A percentile compares a stretch with the other conserved stretches of the same genome.
Conservation (phyloP, 2,329 filamentous ascomycete genomes). For the Xylariaceae sp. region DNA sequence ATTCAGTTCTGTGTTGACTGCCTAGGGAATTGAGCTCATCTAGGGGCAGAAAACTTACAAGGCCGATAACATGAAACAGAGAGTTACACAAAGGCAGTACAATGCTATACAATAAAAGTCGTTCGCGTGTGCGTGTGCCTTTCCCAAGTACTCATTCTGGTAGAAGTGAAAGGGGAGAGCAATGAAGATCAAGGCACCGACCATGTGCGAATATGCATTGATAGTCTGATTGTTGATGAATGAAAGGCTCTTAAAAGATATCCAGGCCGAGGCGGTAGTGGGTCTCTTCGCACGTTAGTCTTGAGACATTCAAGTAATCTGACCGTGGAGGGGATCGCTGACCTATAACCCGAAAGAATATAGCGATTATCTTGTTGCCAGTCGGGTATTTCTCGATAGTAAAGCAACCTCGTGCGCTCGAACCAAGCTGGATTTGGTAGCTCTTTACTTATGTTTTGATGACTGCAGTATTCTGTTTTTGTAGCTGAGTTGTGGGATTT, state of each 20-base stretch:
- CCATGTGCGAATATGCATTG: constrained; percentile 6
- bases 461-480: too few relatives aligned
- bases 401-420: too few relatives aligned
- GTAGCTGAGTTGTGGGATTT: too few relatives aligned
- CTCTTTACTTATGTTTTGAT: too few relatives aligned
- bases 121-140: background rate
- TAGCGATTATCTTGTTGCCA: constrained; percentile 6
- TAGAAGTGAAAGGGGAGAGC: constrained; percentile 4
- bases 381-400: background rate
- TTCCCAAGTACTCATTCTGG: background rate
- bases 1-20: too few relatives aligned
- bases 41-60: too few relatives aligned
- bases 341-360: constrained; percentile 1
- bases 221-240: constrained; percentile 4
- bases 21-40: too few relatives aligned
- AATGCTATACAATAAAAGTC: constrained; percentile 14
- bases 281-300: background rate
- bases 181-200: constrained; percentile 4
- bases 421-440: too few relatives aligned
- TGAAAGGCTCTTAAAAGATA: background rate
- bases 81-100: constrained; percentile 13
- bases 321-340: background rate
- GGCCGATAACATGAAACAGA: constrained; percentile 15
- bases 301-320: background rate
- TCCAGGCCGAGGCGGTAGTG: constrained; percentile 5